Base-by-base conservation (phyloP, 2,329 filamentous ascomycete species). In the Fusarium fracticaudum region DNA sequence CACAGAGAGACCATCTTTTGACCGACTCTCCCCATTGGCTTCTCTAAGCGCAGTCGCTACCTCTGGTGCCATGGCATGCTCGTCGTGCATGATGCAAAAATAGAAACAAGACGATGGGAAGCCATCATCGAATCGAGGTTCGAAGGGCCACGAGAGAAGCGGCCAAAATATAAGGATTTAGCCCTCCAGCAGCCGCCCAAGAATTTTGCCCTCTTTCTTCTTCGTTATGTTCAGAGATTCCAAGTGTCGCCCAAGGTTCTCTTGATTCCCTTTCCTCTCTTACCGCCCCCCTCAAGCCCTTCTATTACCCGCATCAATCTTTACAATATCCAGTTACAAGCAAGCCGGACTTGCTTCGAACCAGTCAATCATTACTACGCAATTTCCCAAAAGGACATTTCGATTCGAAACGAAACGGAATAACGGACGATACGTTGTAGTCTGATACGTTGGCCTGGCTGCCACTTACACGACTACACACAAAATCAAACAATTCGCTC, bases 341-440 rank as follows among this genome's bases (percentile, higher is more conserved):
- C 87, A 89, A 90, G 88, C 88, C 80, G 88, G 88, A 84, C 88
- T 90, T 90, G 88, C 87, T 87, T 83, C 79, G 81, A 86, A 84
- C 84, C 83, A 84, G 83, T 85, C 87, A 85, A 83, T 88, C 85
- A 83, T 85, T 79, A 83, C 85, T 78, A 66, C 67, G 60, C 69
- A 76, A 79, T 76, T 70, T 77, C 51, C 62, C 33, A 31, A 37
- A 60, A 60, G 57, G 60, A 67, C 31, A 67, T 60, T 58, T 65
- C 33, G 24, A 64, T 71, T 69, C 67, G 71, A 71, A 75, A 77
- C 70, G 61, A 74, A 74, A 65, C 69, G 58, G 60, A 71, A 51
- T 35, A 67, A 61, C 55, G 61, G 62, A 73, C 58, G 54, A 70
- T 64, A 71, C 60, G 35, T 62, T 73, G 75, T 76, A 68, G 78